Evolutionary conservation across 352 stramenopile species (phyloP).

Genomic region (Stephanocyclus meneghinianus): DNA sequence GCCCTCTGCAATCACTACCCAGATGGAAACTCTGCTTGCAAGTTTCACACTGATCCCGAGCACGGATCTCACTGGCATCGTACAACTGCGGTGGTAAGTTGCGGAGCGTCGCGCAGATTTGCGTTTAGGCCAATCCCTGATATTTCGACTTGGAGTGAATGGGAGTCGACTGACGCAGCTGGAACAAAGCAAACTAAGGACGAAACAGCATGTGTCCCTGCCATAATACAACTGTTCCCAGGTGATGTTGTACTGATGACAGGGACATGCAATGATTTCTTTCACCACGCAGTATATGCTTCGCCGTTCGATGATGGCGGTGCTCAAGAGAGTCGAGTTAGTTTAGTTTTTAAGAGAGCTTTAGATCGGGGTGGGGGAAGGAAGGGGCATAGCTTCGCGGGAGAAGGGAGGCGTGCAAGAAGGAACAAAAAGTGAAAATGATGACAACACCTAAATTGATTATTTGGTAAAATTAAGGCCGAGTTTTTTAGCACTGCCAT

Average conservation of each 20-base stretch:
- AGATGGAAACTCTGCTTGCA: constrained; percentile 60
- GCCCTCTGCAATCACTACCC: constrained; percentile 74
- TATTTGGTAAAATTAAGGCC: not conserved
- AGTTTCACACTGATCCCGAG: constrained; percentile 75
- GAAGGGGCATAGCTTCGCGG: constrained; percentile 53
- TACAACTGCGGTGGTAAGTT: constrained; percentile 59
- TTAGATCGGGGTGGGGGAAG: constrained; percentile 47
- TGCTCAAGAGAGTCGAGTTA: constrained; percentile 48
- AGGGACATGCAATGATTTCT: constrained; percentile 67
- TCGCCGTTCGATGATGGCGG: constrained; percentile 23
- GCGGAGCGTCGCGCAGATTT: constrained; percentile 59
- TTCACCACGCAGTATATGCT: constrained; percentile 74
- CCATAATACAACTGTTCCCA: constrained; percentile 58
- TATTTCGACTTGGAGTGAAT: constrained; percentile 50
- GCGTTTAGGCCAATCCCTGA: constrained; percentile 70
- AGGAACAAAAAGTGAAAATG: constrained; percentile 9
- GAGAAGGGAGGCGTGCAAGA: constrained; percentile 54
- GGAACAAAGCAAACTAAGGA: constrained; percentile 26
- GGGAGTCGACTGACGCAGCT: constrained; percentile 28
- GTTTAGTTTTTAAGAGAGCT: constrained; percentile 69
- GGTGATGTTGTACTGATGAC: constrained; percentile 73
- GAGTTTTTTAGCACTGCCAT: not conserved
- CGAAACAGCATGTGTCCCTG: constrained; percentile 39
- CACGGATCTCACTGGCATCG: constrained; percentile 68
- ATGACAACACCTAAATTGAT: not conserved